Percentiles rank a stretch among this genome's conserved stretches.
Evolutionary conservation across 495 filamentous ascomycete genomes (phyloP).

Genomic region (Articulospora tetracladia): DNA sequence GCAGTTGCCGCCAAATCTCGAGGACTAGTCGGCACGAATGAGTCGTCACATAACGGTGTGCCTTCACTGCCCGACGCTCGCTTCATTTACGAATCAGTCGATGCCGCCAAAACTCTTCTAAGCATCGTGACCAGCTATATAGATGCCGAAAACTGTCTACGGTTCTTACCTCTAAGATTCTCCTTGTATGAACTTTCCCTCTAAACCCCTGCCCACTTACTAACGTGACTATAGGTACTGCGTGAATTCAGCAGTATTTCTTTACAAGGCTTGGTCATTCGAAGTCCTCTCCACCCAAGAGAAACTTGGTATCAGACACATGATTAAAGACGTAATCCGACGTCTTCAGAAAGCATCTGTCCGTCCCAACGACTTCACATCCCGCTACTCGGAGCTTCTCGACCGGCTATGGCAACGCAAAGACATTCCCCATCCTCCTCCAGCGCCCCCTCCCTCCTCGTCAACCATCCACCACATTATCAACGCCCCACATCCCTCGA

Average conservation of each 20-base stretch:
- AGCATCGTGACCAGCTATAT: slow-evolving; percentile 49
- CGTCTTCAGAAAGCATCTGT: slow-evolving; percentile 14
- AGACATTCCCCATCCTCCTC: neutral
- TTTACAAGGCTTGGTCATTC: slow-evolving; percentile 14
- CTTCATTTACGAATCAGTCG: slow-evolving; percentile 56
- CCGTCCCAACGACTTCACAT: slow-evolving; percentile 14
- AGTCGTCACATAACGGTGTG: slow-evolving; percentile 44
- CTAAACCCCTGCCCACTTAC: neutral
- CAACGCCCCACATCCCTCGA: neutral
- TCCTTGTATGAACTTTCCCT: slow-evolving; percentile 39
- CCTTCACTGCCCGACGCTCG: slow-evolving; percentile 54
- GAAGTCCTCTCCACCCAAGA: slow-evolving; percentile 14
- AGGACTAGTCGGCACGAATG: slow-evolving; percentile 27
- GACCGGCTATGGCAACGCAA: slow-evolving; percentile 17
- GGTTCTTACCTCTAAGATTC: slow-evolving; percentile 54
- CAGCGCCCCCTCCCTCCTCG: neutral
- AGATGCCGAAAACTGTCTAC: slow-evolving; percentile 49
- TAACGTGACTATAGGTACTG: slow-evolving; percentile 10
- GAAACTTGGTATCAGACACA: slow-evolving; percentile 19
- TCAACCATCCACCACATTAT: neutral
- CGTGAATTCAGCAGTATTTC: slow-evolving; percentile 18
- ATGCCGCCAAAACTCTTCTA: slow-evolving; percentile 53
- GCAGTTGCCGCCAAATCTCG: slow-evolving; percentile 43
- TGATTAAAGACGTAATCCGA: slow-evolving; percentile 18
- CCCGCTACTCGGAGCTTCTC: slow-evolving; percentile 14